Base-by-base conservation (phyloP, 805 yeast species). In the Wickerhamomyces bovis region DNA sequence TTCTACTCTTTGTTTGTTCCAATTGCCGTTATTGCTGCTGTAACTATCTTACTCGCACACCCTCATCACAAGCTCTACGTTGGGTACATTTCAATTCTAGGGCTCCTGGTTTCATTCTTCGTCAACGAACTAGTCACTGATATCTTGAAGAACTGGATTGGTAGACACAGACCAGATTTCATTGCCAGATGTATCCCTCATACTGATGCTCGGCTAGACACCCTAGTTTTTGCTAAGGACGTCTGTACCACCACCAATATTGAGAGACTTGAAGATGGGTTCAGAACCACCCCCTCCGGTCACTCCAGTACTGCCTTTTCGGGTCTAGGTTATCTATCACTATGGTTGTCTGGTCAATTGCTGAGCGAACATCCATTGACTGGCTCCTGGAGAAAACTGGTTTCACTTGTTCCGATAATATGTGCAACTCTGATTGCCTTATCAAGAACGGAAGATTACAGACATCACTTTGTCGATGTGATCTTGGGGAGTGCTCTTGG, bases 91-190 rank as follows among this genome's bases (percentile, higher is more conserved):
- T 80, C 95, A 0, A 49, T 82, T 0, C 53, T 90, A 21, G 96
- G 96, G 1, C 70, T 87, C 22, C 62, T 69, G 10, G 65, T 87
- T 1, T 72, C 89, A 0, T 69, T 85, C 47, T 71, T 79, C 18
- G 65, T 81, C 13, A 79, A 86, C 25, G 72, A 80, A 38, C 68
- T 83, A 25, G 58, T 85, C 44, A 87, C 96, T 3, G 88, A 88
- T 58, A 69, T 82, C 15, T 62, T 88, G 49, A 92, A 92, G 68
- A 81, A 84, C 60, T 80, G 86, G 80, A 78, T 92, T 46, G 97
- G 97, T 5, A 77, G 97, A 60, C 87, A 84, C 51, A 73, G 99
- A 49, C 99, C 99, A 0, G 99, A 92, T 65, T 87, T 90, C 61
- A 66, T 92, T 44, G 87, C 89, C 6, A 75, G 98, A 55, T 92